Percentiles rank a stretch among this genome's conserved stretches.
phyloP scores from a whole-genome alignment of 257 asterid genomes.

The Eucommia ulmoides region DNA sequence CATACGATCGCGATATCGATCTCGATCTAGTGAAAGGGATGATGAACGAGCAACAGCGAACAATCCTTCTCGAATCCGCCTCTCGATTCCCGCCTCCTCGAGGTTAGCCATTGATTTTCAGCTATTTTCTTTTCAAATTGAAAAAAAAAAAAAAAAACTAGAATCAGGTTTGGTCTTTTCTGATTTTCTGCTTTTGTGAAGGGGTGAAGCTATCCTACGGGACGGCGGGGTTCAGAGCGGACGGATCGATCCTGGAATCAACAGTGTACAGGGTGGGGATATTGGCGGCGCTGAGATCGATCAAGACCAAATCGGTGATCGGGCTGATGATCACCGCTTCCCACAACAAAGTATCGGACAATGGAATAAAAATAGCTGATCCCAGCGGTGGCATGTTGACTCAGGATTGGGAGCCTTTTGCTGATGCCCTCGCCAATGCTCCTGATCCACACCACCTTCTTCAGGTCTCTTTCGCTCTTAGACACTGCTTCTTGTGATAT shows the following conservation, averaged over 20 bases:
- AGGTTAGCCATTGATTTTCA: conserved; percentile 19
- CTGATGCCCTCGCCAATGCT: conserved; percentile 67
- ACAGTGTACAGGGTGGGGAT: conserved; percentile 77
- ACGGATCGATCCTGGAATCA: conserved; percentile 56
- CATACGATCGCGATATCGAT: too few relatives aligned
- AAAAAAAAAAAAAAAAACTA: too few relatives aligned
- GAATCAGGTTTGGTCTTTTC: background rate
- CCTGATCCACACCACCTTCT: conserved; percentile 45
- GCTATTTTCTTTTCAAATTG: background rate
- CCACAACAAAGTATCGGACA: conserved; percentile 64
- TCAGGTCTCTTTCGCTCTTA: conserved; percentile 26
- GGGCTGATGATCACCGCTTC: conserved; percentile 97
- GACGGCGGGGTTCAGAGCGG: conserved; percentile 87
- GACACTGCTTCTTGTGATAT: background rate
- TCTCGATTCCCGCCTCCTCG: conserved; percentile 40
- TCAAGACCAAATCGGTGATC: conserved; percentile 47
- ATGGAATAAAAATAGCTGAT: conserved; percentile 85
- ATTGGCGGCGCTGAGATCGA: conserved; percentile 75
- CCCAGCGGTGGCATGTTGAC: conserved; percentile 94
- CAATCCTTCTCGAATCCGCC: conserved; percentile 32
- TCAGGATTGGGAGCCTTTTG: conserved; percentile 90
- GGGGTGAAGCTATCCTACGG: conserved; percentile 71
- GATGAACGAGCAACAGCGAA: conserved; percentile 47
- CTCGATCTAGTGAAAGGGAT: too few relatives aligned
- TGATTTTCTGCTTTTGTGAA: background rate